Percentiles rank a stretch among this genome's conserved stretches.
phyloP scores from a whole-genome alignment of 2,329 filamentous ascomycete genomes.

The Aspergillus hortae region DNA sequence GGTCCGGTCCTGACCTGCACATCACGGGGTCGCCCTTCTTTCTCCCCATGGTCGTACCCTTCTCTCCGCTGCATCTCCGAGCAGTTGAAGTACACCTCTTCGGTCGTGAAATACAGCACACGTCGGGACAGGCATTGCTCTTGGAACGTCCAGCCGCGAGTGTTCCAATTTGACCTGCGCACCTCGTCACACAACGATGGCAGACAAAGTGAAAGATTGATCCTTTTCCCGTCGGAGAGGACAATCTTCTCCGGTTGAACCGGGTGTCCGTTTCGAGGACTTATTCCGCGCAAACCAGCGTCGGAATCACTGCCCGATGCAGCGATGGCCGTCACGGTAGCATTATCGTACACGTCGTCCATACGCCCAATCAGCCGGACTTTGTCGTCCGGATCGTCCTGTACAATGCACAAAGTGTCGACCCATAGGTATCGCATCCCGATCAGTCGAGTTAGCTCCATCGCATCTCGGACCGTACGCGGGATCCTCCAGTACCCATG shows the following conservation, averaged over 20 bases:
- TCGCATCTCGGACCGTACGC: slow-evolving; percentile 2
- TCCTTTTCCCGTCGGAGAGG: background rate
- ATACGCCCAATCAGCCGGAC: background rate
- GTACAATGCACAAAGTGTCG: slow-evolving; percentile 8
- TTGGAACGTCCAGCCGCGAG: background rate
- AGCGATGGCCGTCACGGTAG: background rate
- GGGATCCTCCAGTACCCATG: background rate
- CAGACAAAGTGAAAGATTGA: background rate
- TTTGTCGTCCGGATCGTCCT: slow-evolving; percentile 2
- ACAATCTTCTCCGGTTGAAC: background rate
- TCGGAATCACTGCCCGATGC: background rate
- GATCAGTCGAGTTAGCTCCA: slow-evolving; percentile 1
- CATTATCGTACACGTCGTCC: background rate
- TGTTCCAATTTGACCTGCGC: background rate
- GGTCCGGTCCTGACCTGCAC: background rate
- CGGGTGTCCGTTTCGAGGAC: background rate
- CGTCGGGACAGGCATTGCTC: background rate
- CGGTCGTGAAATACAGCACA: background rate
- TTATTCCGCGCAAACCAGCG: background rate
- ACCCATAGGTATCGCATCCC: slow-evolving; percentile 10
- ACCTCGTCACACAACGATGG: background rate
- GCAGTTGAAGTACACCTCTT: slow-evolving; percentile 1
- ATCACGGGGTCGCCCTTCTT: background rate
- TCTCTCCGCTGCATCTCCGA: background rate
- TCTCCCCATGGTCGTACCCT: background rate